Base-by-base conservation (phyloP, 2,329 filamentous ascomycete species). In the Phialophora tarda region DNA sequence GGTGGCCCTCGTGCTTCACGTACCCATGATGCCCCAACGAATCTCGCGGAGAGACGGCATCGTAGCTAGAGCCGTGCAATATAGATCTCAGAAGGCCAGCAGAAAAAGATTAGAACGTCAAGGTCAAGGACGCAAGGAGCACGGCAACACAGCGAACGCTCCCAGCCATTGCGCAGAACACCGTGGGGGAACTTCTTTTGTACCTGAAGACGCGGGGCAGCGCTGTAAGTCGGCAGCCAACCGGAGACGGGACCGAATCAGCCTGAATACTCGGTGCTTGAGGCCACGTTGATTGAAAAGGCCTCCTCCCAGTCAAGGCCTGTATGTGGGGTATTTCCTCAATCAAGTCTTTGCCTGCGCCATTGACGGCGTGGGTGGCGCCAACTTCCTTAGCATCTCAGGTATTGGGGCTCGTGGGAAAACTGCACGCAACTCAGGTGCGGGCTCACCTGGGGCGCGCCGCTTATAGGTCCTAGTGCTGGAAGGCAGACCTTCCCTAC, bases 21-120 rank as follows among this genome's bases (percentile, higher is more conserved):
- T 56, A 71, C 69, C 69, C 64, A 71, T 65, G 32, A 71, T 70
- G 66, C 70, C 70, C 70, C 70, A 71, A 21, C 66, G 66, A n/a
- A 71, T 63, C n/a, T 58, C 59, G 38, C 60, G 69, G 6, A 68
- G 59, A 21, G 58, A 53, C 17, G 66, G 51, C 65, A 68, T 70
- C 24, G 21, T 63, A 23, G 47, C 59, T 26, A 44, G 32, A 54
- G 24, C 14, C 30, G 59, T 26, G 14, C n/a, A 26, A 48, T 34
- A 32, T 14, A 23, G 4, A n/a, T 11, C 23, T 54, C n/a, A 28
- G 11, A 8, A 44, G 38, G 17, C 17, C n/a, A 30, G 32, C 2
- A 51, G 59, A 12, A 26, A 41, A 54, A 23, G 1, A 17, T 28
- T 10, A 12, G 28, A 1, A 44, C 4, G 17, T 17, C 38, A 44